phyloP scores from a whole-genome alignment of 1,284 basidiomycete species.

The Volvariella volvacea region DNA sequence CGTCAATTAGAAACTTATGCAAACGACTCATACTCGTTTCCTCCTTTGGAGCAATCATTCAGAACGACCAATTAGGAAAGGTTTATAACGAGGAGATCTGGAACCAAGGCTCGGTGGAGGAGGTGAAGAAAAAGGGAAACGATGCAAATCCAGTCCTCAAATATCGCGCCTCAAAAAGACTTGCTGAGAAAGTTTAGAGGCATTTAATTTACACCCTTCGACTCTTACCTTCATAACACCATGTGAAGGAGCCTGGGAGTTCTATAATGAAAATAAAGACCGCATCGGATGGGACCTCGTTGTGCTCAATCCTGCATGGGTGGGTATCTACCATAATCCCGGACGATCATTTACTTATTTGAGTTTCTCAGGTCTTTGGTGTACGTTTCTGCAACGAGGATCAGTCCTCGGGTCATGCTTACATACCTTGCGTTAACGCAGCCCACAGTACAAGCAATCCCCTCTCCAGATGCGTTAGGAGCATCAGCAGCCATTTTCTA shows the following conservation, averaged over 20 bases:
- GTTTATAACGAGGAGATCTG: conserved; percentile 48
- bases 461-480: conserved; percentile 40
- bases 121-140: conserved; percentile 47
- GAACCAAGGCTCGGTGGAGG: conserved; percentile 52
- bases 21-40: no score
- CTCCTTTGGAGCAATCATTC: no score
- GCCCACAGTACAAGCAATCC: conserved; percentile 45
- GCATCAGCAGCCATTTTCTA: conserved; percentile 33
- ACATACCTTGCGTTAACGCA: conserved; percentile 9
- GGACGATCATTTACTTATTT: conserved; percentile 1
- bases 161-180: conserved; percentile 59
- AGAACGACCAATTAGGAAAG: not conserved
- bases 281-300: conserved; percentile 46
- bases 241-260: conserved; percentile 45
- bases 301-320: conserved; percentile 51
- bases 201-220: not conserved
- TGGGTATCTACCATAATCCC: conserved; percentile 20
- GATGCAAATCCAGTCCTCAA: conserved; percentile 34
- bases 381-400: conserved; percentile 13
- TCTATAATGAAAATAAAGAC: conserved; percentile 47
- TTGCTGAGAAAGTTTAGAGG: conserved; percentile 58
- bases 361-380: not conserved
- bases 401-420: conserved; percentile 1
- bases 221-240: not conserved
- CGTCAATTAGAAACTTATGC: no score